A percentile compares a stretch with the other conserved stretches of the same genome.
phyloP scores from a whole-genome alignment of 139 green algal genomes.

The Micromonas pusilla region DNA sequence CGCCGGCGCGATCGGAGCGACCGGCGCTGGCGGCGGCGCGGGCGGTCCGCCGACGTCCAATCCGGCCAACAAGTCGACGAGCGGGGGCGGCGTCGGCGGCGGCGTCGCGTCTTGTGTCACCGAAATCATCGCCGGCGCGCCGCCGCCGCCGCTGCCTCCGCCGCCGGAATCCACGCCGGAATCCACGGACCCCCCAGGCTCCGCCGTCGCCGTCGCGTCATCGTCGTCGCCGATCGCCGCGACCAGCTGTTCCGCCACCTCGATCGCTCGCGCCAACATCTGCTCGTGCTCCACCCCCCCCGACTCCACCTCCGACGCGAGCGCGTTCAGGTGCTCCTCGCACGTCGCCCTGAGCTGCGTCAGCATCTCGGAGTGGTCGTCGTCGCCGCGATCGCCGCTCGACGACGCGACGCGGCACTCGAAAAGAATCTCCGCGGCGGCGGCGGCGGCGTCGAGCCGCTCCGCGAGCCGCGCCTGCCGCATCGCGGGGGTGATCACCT shows the following conservation, averaged over 20 bases:
- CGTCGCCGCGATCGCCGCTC: neutral
- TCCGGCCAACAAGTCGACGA: neutral
- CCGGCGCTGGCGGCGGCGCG: too few species aligned
- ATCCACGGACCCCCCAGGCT: neutral
- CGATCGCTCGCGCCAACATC: neutral
- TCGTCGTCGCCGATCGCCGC: neutral
- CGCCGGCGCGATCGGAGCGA: too few species aligned
- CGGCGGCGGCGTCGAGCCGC: neutral
- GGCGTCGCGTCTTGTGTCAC: too few species aligned
- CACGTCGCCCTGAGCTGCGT: conserved; percentile 2
- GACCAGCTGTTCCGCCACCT: neutral
- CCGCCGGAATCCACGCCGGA: too few species aligned
- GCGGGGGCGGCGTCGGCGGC: too few species aligned
- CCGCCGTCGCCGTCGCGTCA: neutral
- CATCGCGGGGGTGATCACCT: too few species aligned
- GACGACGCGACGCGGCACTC: neutral
- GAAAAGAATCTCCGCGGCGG: neutral
- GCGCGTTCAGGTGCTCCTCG: neutral
- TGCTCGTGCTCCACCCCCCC: neutral
- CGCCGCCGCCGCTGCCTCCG: neutral
- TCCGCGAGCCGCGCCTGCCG: neutral
- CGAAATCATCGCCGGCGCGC: too few species aligned
- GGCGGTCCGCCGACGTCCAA: neutral
- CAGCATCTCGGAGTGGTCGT: neutral
- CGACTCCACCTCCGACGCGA: neutral